Evolutionary conservation across 148 eudicot species (phyloP).

Genomic region (Chenopodium berlandieri): DNA sequence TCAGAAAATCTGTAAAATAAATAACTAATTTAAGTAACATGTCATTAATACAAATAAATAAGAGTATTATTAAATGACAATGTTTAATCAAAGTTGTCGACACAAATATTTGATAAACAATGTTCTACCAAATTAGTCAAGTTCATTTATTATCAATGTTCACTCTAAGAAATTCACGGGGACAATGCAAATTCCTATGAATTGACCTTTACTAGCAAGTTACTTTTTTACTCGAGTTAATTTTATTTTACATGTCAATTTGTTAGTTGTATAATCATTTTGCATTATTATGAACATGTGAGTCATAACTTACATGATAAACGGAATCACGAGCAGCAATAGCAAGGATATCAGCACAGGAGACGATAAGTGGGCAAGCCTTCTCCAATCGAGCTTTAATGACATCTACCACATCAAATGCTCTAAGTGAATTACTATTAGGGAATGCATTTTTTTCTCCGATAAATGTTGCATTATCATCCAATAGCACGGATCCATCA

Average conservation of each 20-base stretch:
- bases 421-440: slow-evolving; percentile 44
- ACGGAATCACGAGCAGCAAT: slow-evolving; percentile 51
- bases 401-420: slow-evolving; percentile 46
- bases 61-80: no score
- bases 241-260: background rate
- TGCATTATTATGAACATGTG: no score
- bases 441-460: slow-evolving; percentile 53
- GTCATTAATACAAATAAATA: no score
- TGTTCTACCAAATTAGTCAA: background rate
- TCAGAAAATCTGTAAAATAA: background rate
- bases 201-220: background rate
- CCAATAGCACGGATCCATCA: slow-evolving; percentile 49
- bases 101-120: background rate
- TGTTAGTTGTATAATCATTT: background rate
- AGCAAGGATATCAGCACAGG: slow-evolving; percentile 60
- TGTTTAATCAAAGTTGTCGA: no score
- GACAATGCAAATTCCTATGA: background rate
- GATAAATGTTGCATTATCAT: slow-evolving; percentile 34
- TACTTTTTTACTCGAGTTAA: no score
- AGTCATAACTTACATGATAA: slow-evolving; percentile 30
- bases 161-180: background rate
- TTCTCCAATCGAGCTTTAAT: slow-evolving; percentile 42
- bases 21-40: no score
- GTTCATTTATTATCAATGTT: background rate
- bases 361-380: slow-evolving; percentile 46